Percentiles rank a stretch among this genome's conserved stretches.
phyloP scores from a whole-genome alignment of 495 filamentous ascomycete species.

The Hyaloscypha hepaticicola region DNA sequence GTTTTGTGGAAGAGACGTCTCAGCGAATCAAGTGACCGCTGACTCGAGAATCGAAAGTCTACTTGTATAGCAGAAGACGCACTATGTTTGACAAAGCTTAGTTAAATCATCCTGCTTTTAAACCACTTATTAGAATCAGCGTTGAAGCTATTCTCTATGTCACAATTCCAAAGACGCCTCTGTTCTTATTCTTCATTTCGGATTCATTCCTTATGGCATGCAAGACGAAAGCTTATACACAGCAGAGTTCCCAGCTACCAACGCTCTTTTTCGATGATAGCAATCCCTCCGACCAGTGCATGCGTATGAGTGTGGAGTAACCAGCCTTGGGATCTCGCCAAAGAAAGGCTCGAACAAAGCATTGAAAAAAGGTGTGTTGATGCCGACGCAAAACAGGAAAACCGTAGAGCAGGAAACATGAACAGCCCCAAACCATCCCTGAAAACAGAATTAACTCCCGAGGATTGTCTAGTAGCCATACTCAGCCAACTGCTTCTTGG shows the following conservation, averaged over 20 bases:
- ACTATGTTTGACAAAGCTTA: too few relatives aligned
- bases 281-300: conserved; percentile 25
- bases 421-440: conserved; percentile 27
- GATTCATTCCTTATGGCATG: conserved; percentile 29
- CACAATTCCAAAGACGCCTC: not conserved
- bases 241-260: conserved; percentile 26
- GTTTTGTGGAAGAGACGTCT: too few relatives aligned
- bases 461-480: conserved; percentile 51
- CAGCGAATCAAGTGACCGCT: too few relatives aligned
- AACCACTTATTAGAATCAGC: not conserved
- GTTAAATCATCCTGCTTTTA: not conserved
- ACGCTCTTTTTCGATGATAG: conserved; percentile 26
- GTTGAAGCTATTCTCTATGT: not conserved
- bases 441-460: conserved; percentile 28
- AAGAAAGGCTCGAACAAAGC: conserved; percentile 26
- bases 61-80: too few relatives aligned
- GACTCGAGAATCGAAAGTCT: too few relatives aligned
- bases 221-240: conserved; percentile 30
- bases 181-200: conserved; percentile 24
- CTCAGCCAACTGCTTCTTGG: conserved; percentile 51
- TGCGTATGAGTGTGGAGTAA: conserved; percentile 19
- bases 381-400: not conserved
- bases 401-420: conserved; percentile 14
- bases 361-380: conserved; percentile 25
- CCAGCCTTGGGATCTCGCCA: conserved; percentile 30